These are phyloP conservation scores for Elsinoe fawcettii DNA, from an alignment of 2,329 filamentous ascomycete genomes.

Conservation along the genomic window DNA sequence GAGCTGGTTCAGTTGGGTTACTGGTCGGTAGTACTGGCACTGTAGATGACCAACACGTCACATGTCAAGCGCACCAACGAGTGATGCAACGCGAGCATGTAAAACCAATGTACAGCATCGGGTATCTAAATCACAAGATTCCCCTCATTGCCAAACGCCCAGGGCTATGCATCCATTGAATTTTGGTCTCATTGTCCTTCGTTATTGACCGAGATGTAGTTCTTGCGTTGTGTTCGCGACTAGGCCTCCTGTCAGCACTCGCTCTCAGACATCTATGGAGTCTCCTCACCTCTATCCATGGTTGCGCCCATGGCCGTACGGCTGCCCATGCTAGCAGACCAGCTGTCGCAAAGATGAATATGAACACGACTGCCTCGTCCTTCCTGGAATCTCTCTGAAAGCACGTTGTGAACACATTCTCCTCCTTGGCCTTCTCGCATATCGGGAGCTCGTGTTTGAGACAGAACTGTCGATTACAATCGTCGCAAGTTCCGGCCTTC, in stretches of 20 bases:
- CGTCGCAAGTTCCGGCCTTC: constrained; percentile 48
- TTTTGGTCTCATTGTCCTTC: constrained; percentile 15
- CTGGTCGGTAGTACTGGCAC: constrained; percentile 27
- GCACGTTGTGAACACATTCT: constrained; percentile 59
- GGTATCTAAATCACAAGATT: constrained; percentile 12
- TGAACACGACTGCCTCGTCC: constrained; percentile 57
- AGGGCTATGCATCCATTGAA: constrained; percentile 12
- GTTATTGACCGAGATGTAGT: constrained; percentile 42
- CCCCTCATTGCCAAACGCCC: background rate
- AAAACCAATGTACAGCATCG: constrained; percentile 17
- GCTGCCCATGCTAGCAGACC: constrained; percentile 54
- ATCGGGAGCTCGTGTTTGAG: constrained; percentile 54
- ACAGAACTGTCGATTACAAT: constrained; percentile 62
- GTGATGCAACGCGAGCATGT: constrained; percentile 11
- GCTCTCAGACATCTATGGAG: background rate
- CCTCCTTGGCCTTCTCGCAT: constrained; percentile 55
- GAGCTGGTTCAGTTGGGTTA: constrained; percentile 41
- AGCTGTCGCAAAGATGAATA: constrained; percentile 58
- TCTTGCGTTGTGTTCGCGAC: constrained; percentile 22
- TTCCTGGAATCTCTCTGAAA: constrained; percentile 63
- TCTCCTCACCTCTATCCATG: constrained; percentile 45
- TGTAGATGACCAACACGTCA: background rate
- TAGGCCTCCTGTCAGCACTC: background rate
- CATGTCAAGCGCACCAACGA: background rate
- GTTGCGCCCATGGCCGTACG: constrained; percentile 51